Evolutionary conservation across 2,329 filamentous ascomycete genomes (phyloP), one percentile per base, ranked within the genome.

Genomic region (Aspergillus ruber): DNA sequence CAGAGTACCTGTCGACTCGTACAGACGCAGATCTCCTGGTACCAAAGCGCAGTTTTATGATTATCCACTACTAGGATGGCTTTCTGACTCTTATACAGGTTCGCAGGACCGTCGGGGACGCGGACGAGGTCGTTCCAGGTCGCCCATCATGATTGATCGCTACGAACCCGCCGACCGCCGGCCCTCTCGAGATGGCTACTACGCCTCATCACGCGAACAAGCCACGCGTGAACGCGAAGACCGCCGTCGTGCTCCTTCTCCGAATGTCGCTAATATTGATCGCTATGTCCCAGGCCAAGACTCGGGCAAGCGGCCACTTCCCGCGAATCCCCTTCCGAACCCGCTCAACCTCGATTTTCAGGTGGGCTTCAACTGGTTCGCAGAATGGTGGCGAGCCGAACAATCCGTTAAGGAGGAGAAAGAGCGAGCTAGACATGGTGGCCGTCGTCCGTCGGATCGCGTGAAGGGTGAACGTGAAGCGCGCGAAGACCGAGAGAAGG

Each of bases 361-460:
- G 61, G 82, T 83, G 33, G 82, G 82, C 3, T 84, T 84, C 67
- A 84, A 80, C 52, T 85, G 75, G 71, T 85, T 83, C 53, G 80
- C 81, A 1, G 82, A 85, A 62, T 85, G 82, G 82, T 85, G 82
- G 82, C 74, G 81, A 32, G 72, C 74, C 2, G 81, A 85, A 56
- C 79, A 84, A 60, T 67, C 74, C 15, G 77, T 84, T 53, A 83
- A 82, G 54, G 80, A 83, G 52, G 81, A 83, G 51, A 81, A 79
- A 52, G 82, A 84, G 56, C 76, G 80, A 25, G 73, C 73, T 7
- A 81, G 80, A 60, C 75, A 78, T 51, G 81, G 81, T 17, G 78
- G 78, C 20, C 70, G 79, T 39, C 74, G 79, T 42, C 71, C 71
- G 32, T 73, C 75, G 3, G 75, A 75, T 45, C 74, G 77, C 45